Conservation (phyloP, 1,139 yeast species). For the Saccharomyces hybrid region DNA sequence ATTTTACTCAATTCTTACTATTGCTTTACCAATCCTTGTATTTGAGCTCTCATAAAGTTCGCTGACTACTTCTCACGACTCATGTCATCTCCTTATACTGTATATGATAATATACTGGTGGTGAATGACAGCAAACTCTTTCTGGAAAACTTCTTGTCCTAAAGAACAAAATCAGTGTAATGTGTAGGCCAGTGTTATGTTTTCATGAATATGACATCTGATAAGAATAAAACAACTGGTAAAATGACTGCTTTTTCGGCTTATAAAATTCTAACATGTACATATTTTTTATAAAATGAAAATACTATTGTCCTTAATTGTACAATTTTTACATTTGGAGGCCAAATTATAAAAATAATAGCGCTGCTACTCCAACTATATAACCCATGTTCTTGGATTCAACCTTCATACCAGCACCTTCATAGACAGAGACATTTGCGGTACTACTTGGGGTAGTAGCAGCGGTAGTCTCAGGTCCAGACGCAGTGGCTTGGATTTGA, state of each 20-base stretch:
- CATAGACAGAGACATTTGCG: background rate
- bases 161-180: too few relatives aligned
- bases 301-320: background rate
- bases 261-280: background rate
- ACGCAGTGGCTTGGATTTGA: constrained; percentile 12
- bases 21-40: too few relatives aligned
- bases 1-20: too few relatives aligned
- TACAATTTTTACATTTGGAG: too few relatives aligned
- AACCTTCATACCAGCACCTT: background rate
- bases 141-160: too few relatives aligned
- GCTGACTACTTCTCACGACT: too few relatives aligned
- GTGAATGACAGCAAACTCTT: too few relatives aligned
- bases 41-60: too few relatives aligned
- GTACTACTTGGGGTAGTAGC: background rate
- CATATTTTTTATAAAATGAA: background rate
- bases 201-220: background rate
- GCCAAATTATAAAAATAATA: background rate
- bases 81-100: too few relatives aligned
- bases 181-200: too few relatives aligned
- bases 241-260: background rate
- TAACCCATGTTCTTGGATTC: background rate
- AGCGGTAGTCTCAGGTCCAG: background rate
- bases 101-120: too few relatives aligned
- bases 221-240: background rate
- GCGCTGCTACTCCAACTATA: background rate